Evolutionary conservation across 768 basidiomycete genomes (phyloP), one percentile per base, ranked within the genome.

Genomic region (Saitozyma podzolica): DNA sequence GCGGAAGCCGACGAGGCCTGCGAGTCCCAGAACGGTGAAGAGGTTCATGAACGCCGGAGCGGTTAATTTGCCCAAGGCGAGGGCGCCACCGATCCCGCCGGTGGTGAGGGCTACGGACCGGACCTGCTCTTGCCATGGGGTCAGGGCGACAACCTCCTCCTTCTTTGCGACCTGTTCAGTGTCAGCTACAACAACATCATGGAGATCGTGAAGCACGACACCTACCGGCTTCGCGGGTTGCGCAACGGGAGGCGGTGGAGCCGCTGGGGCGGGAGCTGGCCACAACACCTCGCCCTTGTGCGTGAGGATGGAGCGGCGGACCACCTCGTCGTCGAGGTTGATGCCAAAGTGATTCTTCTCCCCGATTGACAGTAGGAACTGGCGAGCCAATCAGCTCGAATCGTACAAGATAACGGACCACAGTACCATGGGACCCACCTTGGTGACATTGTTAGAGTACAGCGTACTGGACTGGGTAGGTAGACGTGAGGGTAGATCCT

Each of bases 381-480:
- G 56, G n/a, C 10, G 6, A 11, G n/a, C 3, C n/a, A 11, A 47
- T 11, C 45, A 47, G 45, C 45, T 47, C n/a, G 45, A 11, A 6
- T n/a, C 45, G 2, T 17, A 47, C n/a, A 6, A 17, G n/a, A 11
- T 10, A 52, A 4, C 39, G 59, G 29, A 29, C 29, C 29, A 29
- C 29, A 29, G 29, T 5, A 2, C 11, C 13, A 19, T 2, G 2
- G 51, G 2, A 20, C 57, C 9, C 20, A 63, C 67, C 58, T 93
- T 93, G 43, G 89, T 88, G 65, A 93, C 87, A 72, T 93, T 93
- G 80, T 93, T 93, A 7, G 91, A 93, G 77, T 93, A 93, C 7
- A 93, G 81, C 3, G 90, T 91, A 5, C 89, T 91, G 6, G 90
- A 90, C 72, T 93, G 91, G 0, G 91, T 93, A 14, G 91, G 91